phyloP scores from a whole-genome alignment of 1,284 basidiomycete genomes.

The Leccinum brunneo-olivaceum region DNA sequence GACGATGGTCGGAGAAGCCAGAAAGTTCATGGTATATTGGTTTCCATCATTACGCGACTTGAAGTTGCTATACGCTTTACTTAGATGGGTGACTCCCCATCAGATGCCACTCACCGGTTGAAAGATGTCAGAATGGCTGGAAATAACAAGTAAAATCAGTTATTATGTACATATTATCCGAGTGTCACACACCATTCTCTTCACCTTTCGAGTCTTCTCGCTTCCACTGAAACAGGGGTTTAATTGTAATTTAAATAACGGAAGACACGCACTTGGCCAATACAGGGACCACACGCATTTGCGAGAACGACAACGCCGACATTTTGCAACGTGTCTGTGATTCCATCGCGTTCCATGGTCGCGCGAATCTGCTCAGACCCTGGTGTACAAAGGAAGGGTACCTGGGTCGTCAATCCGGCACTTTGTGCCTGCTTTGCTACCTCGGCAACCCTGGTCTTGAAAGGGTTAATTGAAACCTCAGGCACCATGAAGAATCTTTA shows the following conservation, averaged over 20 bases:
- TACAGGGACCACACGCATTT: slow-evolving; percentile 98
- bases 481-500: slow-evolving; percentile 23
- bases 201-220: slow-evolving; percentile 84
- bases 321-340: slow-evolving; percentile 75
- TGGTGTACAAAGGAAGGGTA: slow-evolving; percentile 95
- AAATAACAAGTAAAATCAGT: slow-evolving; percentile 4
- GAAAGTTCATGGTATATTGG: slow-evolving; percentile 93
- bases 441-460: slow-evolving; percentile 68
- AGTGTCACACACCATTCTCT: slow-evolving; percentile 71
- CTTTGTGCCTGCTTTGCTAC: slow-evolving; percentile 87
- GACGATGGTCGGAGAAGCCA: slow-evolving; percentile 94
- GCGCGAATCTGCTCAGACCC: slow-evolving; percentile 97
- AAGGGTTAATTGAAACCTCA: slow-evolving; percentile 10
- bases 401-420: slow-evolving; percentile 77
- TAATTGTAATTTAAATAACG: slow-evolving; percentile 1
- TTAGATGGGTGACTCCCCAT: not conserved
- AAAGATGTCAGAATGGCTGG: slow-evolving; percentile 96
- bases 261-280: slow-evolving; percentile 69
- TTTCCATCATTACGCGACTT: slow-evolving; percentile 98
- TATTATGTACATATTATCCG: slow-evolving; percentile 1
- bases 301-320: slow-evolving; percentile 92
- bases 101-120: slow-evolving; percentile 58
- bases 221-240: slow-evolving; percentile 66
- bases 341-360: slow-evolving; percentile 91
- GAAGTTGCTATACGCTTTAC: slow-evolving; percentile 61